Conservation (phyloP, 805 yeast genomes). For the Kazachstania bromeliacearum region DNA sequence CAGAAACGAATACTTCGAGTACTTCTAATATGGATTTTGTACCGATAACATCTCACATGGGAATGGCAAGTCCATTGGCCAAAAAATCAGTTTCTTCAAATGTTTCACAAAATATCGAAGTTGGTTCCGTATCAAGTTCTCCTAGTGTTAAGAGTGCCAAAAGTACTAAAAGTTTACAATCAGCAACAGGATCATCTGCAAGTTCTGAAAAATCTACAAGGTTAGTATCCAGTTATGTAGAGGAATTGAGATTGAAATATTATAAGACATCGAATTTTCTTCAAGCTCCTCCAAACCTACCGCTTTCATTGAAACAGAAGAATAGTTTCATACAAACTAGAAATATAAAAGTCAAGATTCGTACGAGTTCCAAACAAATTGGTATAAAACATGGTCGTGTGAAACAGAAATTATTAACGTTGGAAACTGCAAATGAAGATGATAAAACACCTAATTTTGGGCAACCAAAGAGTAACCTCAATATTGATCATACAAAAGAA, state of each 20-base stretch:
- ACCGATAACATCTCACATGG: background rate
- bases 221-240: constrained; percentile 28
- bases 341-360: constrained; percentile 26
- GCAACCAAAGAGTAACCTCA: constrained; percentile 4
- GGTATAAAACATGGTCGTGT: constrained; percentile 32
- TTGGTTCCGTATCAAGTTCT: background rate
- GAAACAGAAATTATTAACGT: constrained; percentile 26
- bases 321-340: constrained; percentile 27
- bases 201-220: constrained; percentile 18
- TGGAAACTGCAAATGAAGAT: constrained; percentile 28
- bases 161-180: constrained; percentile 3
- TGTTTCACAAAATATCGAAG: background rate
- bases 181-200: constrained; percentile 1
- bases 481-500: constrained; percentile 27
- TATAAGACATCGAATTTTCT: constrained; percentile 27
- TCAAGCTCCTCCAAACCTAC: constrained; percentile 30
- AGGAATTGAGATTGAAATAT: constrained; percentile 26
- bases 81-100: background rate
- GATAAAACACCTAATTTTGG: constrained; percentile 2
- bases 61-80: background rate
- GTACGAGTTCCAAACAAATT: constrained; percentile 29
- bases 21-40: too few relatives aligned
- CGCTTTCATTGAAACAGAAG: constrained; percentile 25
- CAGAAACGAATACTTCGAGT: background rate
- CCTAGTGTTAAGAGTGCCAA: constrained; percentile 1